Percentiles rank a stretch among this genome's conserved stretches.
Conservation (phyloP, 768 basidiomycete species). For the Collybia mongolica region DNA sequence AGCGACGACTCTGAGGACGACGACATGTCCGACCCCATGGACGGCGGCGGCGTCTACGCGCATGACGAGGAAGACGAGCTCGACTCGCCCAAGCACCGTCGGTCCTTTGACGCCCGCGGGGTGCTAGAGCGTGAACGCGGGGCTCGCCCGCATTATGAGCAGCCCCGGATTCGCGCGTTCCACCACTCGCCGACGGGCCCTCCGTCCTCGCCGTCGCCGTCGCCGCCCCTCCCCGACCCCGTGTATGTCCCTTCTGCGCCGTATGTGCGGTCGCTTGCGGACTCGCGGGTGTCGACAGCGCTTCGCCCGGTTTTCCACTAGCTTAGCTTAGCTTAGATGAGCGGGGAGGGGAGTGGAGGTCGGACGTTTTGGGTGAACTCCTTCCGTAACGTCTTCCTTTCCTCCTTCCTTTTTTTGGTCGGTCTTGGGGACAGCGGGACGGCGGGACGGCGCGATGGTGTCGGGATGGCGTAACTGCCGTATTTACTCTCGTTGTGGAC, state of each 20-base stretch:
- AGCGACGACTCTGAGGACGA: constrained; percentile 27
- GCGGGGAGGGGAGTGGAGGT: constrained; percentile 3
- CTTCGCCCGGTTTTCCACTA: constrained; percentile 32
- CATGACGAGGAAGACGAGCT: constrained; percentile 21
- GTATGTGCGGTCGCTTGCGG: constrained; percentile 26
- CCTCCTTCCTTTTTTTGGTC: not conserved
- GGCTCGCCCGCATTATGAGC: constrained; percentile 7
- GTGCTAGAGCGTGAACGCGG: not conserved
- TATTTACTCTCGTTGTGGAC: too few relatives aligned
- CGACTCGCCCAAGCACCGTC: constrained; percentile 10
- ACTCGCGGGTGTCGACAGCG: constrained; percentile 32
- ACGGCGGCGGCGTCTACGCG: constrained; percentile 9
- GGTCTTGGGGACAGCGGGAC: too few relatives aligned
- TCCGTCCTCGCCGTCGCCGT: constrained; percentile 17
- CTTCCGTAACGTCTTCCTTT: not conserved
- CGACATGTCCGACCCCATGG: constrained; percentile 17
- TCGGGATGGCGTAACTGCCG: too few relatives aligned
- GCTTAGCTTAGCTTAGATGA: too few relatives aligned
- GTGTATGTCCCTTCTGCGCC: constrained; percentile 30
- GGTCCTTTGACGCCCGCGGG: not conserved
- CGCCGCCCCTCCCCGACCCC: constrained; percentile 12
- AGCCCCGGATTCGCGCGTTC: constrained; percentile 15
- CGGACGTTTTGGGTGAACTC: not conserved
- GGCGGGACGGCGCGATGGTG: not conserved
- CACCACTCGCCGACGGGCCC: constrained; percentile 10